A percentile compares a stretch with the other conserved stretches of the same genome.
phyloP scores from a whole-genome alignment of 2,329 filamentous ascomycete species.

The Pseudohalonectria lignicola region DNA sequence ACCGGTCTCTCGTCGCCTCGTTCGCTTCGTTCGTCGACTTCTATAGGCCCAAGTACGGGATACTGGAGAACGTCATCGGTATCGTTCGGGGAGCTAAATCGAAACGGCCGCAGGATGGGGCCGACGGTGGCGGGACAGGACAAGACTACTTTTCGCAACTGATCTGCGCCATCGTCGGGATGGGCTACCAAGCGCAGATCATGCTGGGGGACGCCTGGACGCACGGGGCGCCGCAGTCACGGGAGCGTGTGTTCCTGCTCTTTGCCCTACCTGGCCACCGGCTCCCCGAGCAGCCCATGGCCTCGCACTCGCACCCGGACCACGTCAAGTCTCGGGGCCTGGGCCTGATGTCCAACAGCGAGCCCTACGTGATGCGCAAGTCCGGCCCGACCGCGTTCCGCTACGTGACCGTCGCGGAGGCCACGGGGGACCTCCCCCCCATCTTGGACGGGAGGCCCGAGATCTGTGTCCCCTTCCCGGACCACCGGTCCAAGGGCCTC shows the following conservation, averaged over 20 bases:
- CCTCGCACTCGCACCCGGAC: slow-evolving; percentile 52
- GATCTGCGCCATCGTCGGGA: slow-evolving; percentile 58
- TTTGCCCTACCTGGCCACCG: slow-evolving; percentile 56
- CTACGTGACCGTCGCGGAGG: slow-evolving; percentile 40
- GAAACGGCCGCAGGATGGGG: no score
- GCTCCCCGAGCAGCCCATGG: slow-evolving; percentile 42
- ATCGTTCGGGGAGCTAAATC: slow-evolving; percentile 49
- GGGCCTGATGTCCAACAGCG: slow-evolving; percentile 48
- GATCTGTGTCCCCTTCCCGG: slow-evolving; percentile 53
- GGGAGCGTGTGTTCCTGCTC: slow-evolving; percentile 58
- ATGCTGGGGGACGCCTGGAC: slow-evolving; percentile 60
- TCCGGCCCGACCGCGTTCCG: slow-evolving; percentile 45
- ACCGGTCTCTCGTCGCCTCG: slow-evolving; percentile 67
- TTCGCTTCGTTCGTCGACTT: slow-evolving; percentile 66
- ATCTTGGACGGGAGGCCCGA: slow-evolving; percentile 52
- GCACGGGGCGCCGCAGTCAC: slow-evolving; percentile 53
- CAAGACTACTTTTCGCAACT: slow-evolving; percentile 64
- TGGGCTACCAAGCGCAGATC: slow-evolving; percentile 67
- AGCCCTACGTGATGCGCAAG: slow-evolving; percentile 42
- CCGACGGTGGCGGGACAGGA: no score
- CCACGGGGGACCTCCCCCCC: slow-evolving; percentile 46
- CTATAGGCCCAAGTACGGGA: slow-evolving; percentile 61
- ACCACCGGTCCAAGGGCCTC: slow-evolving; percentile 47
- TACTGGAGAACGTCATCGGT: slow-evolving; percentile 65
- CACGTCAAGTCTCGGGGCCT: slow-evolving; percentile 23